A percentile compares a stretch with the other conserved stretches of the same genome.
Evolutionary conservation across 345 rosid species (phyloP).

Genomic region (Eucalyptus cloeziana): DNA sequence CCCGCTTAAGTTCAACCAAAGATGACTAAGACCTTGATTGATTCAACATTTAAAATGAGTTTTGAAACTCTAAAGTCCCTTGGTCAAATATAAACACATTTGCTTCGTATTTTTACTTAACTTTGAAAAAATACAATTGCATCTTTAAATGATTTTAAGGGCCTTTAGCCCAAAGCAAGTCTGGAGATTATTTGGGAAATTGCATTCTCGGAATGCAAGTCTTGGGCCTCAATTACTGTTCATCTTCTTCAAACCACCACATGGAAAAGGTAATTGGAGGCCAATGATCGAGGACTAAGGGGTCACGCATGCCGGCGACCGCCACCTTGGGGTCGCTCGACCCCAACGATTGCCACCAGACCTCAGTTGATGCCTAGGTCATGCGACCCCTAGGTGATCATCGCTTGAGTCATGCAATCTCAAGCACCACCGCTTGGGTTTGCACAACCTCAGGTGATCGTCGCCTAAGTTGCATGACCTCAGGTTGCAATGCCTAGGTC

Average conservation of each 20-base stretch:
- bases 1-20: neutral
- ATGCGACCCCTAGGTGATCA: accelerated
- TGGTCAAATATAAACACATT: accelerated
- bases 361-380: accelerated
- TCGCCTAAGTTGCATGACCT: too few relatives aligned
- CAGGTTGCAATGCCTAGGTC: accelerated
- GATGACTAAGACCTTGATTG: accelerated
- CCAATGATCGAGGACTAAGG: accelerated
- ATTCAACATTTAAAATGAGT: too few relatives aligned
- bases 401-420: too few relatives aligned
- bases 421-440: too few relatives aligned
- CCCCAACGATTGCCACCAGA: accelerated
- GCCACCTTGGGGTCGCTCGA: accelerated
- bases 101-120: accelerated
- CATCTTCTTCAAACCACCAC: accelerated
- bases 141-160: accelerated
- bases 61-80: accelerated
- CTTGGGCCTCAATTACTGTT: too few relatives aligned
- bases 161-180: too few relatives aligned
- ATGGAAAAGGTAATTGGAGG: accelerated
- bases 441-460: accelerated
- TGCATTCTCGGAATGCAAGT: too few relatives aligned
- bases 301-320: accelerated
- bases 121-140: accelerated
- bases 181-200: accelerated